Conservation (phyloP, 2,329 filamentous ascomycete species). For the Talaromyces sp. region DNA sequence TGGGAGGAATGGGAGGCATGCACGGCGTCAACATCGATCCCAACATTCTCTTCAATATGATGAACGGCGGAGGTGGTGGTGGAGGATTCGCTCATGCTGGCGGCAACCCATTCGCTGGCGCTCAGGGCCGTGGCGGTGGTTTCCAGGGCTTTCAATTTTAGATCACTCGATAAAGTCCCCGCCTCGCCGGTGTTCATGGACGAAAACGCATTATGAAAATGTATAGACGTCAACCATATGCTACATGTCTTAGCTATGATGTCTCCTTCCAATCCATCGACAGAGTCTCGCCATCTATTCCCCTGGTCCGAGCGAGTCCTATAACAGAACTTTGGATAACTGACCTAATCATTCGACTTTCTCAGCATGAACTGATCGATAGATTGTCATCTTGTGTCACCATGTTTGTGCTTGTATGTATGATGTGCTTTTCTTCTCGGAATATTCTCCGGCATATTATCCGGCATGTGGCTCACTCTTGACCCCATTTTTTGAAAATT, state of each 20-base stretch:
- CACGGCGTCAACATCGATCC: constrained; percentile 62
- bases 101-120: constrained; percentile 42
- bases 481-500: not conserved
- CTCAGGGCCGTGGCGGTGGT: constrained; percentile 42
- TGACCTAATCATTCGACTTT: not conserved
- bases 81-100: constrained; percentile 51
- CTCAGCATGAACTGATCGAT: not conserved
- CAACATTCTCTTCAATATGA: constrained; percentile 80
- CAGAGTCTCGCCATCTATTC: not conserved
- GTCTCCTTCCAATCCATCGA: not conserved
- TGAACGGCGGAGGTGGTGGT: constrained; percentile 60
- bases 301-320: not conserved
- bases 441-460: not conserved
- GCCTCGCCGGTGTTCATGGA: not conserved
- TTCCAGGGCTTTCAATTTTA: constrained; percentile 62
- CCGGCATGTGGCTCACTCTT: not conserved
- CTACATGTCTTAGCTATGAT: not conserved
- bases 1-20: constrained; percentile 35
- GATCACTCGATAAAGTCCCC: not conserved
- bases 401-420: constrained; percentile 9
- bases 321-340: not conserved
- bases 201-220: not conserved
- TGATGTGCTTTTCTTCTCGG: constrained; percentile 8
- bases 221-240: not conserved
- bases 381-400: not conserved